Evolutionary conservation across 257 asterid genomes (phyloP), one percentile per base, ranked within the genome.

Genomic region (Apocynum venetum): DNA sequence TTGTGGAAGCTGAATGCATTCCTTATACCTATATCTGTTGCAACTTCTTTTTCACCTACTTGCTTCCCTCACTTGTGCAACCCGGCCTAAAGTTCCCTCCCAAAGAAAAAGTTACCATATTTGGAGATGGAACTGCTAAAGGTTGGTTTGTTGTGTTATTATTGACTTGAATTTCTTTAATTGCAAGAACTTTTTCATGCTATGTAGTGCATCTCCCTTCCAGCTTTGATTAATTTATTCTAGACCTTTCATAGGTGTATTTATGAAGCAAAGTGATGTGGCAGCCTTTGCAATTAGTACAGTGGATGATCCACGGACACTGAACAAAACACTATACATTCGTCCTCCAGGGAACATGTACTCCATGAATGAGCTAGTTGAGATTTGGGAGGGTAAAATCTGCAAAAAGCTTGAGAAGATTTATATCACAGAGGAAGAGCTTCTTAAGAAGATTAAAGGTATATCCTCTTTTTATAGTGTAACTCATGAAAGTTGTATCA

Each of bases 21-120:
- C 98, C 97, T 43, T 80, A 89, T 84, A 92, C 98, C 76, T 94
- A 89, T 77, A 68, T 92, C 14, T 89, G 95, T 74, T 94, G 97
- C 91, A 94, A 94, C 89, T 92, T 94, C 86, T 92, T 87, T 59
- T 87, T 80, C 77, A 90, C 93, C 79, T 84, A 83, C 89, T 76
- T 92, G 67, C 95, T 94, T 49, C 97, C 97, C 0, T 92, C 97
- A 36, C 91, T 94, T 48, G 90, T 89, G 79, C 98, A 94, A 83
- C 97, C 96, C 0, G 96, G 94, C 73, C 88, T 80, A 64, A 82
- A 84, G 82, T 15, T 81, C 78, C 97, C 97, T 12, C 97, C 98
- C 0, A 85, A 87, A 79, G 96, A 92, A 53, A 89, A 86, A 84
- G 98, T 90, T 87, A 85, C 71, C 56, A 86, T 92, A 76, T 94